Base-by-base conservation (phyloP, 2,329 filamentous ascomycete species). In the Aspergillus puulaauensis region DNA sequence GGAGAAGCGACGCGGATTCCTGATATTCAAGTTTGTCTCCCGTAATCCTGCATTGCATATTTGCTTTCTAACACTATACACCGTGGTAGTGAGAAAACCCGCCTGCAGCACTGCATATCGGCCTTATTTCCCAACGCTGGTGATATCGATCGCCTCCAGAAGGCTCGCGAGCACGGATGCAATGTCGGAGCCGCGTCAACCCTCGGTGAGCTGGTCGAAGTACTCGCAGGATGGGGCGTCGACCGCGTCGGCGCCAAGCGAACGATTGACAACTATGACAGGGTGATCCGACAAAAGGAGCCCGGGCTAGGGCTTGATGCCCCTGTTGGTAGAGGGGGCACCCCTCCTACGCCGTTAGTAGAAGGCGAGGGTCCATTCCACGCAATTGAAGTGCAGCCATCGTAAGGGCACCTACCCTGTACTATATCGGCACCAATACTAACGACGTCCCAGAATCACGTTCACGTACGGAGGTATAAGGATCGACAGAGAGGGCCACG, bases 351-450 rank as follows among this genome's bases (percentile, higher is more conserved):
- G 6, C 37, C 66, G 7, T 31, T 69, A 15, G 55, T 66, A 15
- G 67, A 68, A 8, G 66, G 66, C 3, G 60, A 68, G 49, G 67
- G 65, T 11, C 63, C 62, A 15, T 69, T 68, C 50, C 64, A 65
- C 52, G 66, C 62, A 11, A 70, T 69, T 54, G 66, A 70, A 52
- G 66, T 70, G 6, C 67, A 70, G 41, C 66, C 67, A 56, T 70
- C 67, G 66, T 68, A 62, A 46, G 63, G 3, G 33, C 62, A 24
- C 11, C 12, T 21, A 24, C 9, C 6, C 12, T 14, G 39, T 1
- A 24, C 9, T 43, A 12, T 43, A 6, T n/a, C n/a, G n/a, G n/a
- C n/a, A n/a, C 14, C 15, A 14, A 45, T 23, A 21, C 41, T 53
- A 23, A 54, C 44, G 39, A 37, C 14, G 27, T 27, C 5, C 5